phyloP scores from a whole-genome alignment of 139 green algal species.

The Chlorella sp. region DNA sequence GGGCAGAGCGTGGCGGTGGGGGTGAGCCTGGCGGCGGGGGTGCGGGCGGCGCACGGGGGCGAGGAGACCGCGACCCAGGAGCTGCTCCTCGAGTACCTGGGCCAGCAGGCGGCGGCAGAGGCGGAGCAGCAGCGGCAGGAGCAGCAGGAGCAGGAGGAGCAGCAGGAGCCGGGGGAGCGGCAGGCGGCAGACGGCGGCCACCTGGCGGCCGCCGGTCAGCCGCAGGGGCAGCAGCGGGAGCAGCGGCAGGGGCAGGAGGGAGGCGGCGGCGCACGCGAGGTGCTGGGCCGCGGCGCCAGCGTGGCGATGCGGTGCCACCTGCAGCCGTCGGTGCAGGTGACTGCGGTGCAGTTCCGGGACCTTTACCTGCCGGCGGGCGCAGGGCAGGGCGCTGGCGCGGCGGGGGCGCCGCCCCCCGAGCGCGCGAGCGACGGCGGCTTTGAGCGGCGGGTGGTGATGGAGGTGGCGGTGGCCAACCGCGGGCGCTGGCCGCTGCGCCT shows the following conservation, averaged over 20 bases:
- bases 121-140: background rate
- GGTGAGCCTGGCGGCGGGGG: conserved; percentile 7
- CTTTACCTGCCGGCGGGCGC: conserved; percentile 8
- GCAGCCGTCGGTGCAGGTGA: conserved; percentile 40
- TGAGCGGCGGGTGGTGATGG: conserved; percentile 28
- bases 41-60: conserved; percentile 4
- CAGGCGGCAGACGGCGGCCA: background rate
- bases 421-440: background rate
- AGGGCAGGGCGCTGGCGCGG: background rate
- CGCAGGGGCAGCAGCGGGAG: background rate
- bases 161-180: background rate
- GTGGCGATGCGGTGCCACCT: conserved; percentile 28
- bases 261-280: background rate
- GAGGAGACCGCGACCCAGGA: conserved; percentile 21
- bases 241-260: background rate
- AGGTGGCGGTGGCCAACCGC: conserved; percentile 26
- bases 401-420: background rate
- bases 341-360: conserved; percentile 18
- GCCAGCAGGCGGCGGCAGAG: background rate
- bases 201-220: background rate
- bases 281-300: conserved; percentile 22
- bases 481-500: conserved; percentile 11
- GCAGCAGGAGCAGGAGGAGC: background rate
- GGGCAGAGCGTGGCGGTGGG: conserved; percentile 18
- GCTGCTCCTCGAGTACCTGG: conserved; percentile 33